These are phyloP conservation scores for Gracilaria caudata DNA, from an alignment of 23 red algal species.

Conservation along the genomic window DNA sequence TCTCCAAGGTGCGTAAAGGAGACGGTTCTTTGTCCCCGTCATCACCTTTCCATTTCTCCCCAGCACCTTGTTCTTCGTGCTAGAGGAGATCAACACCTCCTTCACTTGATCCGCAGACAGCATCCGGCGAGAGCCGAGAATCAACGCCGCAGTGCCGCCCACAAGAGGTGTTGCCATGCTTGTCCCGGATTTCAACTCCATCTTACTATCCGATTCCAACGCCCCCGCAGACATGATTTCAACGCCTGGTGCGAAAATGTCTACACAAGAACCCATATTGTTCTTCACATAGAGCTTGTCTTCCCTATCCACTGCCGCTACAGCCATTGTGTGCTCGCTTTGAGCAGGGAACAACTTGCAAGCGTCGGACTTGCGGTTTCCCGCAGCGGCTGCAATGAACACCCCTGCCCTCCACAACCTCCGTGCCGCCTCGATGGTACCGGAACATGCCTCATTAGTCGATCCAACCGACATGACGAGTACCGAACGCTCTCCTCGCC, in stretches of 20 bases:
- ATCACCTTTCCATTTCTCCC: conserved; percentile 29
- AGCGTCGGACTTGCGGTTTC: conserved; percentile 42
- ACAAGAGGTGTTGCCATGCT: conserved; percentile 55
- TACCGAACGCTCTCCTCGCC: conserved; percentile 38
- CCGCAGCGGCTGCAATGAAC: conserved; percentile 54
- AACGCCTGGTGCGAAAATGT: conserved; percentile 54
- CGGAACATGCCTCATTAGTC: conserved; percentile 25
- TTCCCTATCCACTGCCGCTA: conserved; percentile 45
- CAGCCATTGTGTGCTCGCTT: conserved; percentile 36
- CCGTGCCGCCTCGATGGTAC: conserved; percentile 28
- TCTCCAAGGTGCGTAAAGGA: conserved; percentile 57
- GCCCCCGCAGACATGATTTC: conserved; percentile 32
- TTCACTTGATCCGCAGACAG: conserved; percentile 28
- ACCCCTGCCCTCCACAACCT: conserved; percentile 34
- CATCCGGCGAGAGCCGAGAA: conserved; percentile 9
- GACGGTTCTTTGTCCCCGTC: conserved; percentile 28
- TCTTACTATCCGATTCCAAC: conserved; percentile 1
- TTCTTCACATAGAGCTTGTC: conserved; percentile 39
- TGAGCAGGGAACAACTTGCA: conserved; percentile 59
- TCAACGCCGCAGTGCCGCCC: conserved; percentile 40
- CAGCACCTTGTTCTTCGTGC: conserved; percentile 35
- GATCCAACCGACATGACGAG: conserved; percentile 61
- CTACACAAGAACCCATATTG: conserved; percentile 54
- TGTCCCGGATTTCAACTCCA: conserved; percentile 27
- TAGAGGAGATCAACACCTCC: conserved; percentile 41